Base-by-base conservation (phyloP, 106 monocot genomes). In the Dendrobium chrysotoxum region DNA sequence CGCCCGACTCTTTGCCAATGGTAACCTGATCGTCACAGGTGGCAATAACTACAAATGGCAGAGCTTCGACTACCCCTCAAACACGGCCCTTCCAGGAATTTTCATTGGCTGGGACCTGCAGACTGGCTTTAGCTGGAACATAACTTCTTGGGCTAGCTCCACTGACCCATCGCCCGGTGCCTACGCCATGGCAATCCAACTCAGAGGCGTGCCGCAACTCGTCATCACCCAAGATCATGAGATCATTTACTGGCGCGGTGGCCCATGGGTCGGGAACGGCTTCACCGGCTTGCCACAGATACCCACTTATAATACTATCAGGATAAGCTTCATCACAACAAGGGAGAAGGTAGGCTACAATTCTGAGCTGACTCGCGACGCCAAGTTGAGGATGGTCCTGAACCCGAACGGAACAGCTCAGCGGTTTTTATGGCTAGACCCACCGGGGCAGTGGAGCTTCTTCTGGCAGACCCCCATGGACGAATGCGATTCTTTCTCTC, bases 401-500 rank as follows among this genome's bases (percentile, higher is more conserved):
- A 76, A 83, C 46, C 25, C 28, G 4, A 57, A 82, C 15, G 88
- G 86, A 1, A 20, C 15, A 4, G 11, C 44, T n/a, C 64, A 85
- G n/a, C 80, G 86, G 0, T 41, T 77, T 16, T 26, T 85, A 28
- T 86, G 91, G 86, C 28, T 80, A 31, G 54, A 78, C 15, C 16
- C 16, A 7, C 23, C 30, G 0, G 53, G 57, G 28, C 1, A 57
- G 67, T 91, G 91, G 91, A 86, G 65, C 77, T 0, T 64, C 18
- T 85, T 83, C 75, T 88, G 79, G 85, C 41, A 28, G 11, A 21
- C 17, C 16, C 86, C 88, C 16, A 75, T 41, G 38, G 82, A 78
- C 53, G 70, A 72, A n/a, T 91, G 91, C 55, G 86, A 91, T 76
- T 5, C 5, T 0, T 83, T 50, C 72, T 35, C 58, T 3, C 57